Evolutionary conservation across 2,329 filamentous ascomycete species (phyloP), one percentile per base, ranked within the genome.

Genomic region (Talaromyces amestolkiae): DNA sequence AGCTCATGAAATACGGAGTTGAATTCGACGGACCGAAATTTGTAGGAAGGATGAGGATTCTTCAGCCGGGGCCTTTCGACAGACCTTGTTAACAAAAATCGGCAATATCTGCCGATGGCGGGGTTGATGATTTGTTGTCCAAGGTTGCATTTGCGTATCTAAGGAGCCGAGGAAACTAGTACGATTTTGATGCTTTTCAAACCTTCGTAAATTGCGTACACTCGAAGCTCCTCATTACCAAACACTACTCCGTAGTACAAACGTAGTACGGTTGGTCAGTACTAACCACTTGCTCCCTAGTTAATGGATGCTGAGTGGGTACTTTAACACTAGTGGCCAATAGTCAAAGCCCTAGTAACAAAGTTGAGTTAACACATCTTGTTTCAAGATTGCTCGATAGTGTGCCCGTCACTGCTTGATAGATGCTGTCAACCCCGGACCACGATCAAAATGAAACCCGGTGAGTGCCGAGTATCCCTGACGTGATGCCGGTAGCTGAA

Each of bases 161-260:
- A 39, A 15, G n/a, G 53, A 56, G 53, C 33, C 53, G 37, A 56
- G 37, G 53, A 22, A 15, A 35, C 33, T 37, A 56, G 53, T 37
- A 56, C n/a, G 27, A 37, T 35, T 54, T 24, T 37, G 53, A 56
- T 19, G 53, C 51, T 56, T 37, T 56, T 39, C 53, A 56, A 56
- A 56, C 53, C 53, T 56, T 56, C 53, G 33, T 56, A 37, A 56
- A 56, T 56, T 56, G 53, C 53, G 31, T 24, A 22, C 9, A 37
- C 53, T 56, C 31, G 51, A 8, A 13, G 31, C n/a, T 35, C n/a
- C n/a, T 56, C 53, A 33, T 39, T 39, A 22, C 11, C n/a, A 39
- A 2, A 19, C 22, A 53, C 49, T 39, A 22, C 22, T 22, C 22
- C 22, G 22, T 1, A 22, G 22, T 22, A 22, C 53, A 35, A 37